Percentiles rank a stretch among this genome's conserved stretches.
Evolutionary conservation across 1,139 yeast genomes (phyloP).

Genomic region (Sugiyamaella japonica): DNA sequence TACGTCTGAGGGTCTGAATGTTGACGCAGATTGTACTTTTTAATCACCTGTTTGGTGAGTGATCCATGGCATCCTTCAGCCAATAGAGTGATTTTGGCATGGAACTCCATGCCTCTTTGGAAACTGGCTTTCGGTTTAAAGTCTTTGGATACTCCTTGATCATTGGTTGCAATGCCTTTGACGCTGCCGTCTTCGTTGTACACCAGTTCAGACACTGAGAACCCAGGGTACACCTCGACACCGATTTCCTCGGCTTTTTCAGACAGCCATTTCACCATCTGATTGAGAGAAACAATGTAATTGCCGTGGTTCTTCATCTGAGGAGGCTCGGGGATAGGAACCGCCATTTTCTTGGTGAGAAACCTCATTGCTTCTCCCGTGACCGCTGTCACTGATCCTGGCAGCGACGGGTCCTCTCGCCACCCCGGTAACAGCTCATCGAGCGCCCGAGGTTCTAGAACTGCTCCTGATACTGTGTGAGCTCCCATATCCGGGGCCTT

Average conservation of each 20-base stretch:
- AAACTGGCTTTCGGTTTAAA: conserved; percentile 78
- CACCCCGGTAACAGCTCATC: conserved; percentile 78
- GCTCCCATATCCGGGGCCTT: conserved; percentile 89
- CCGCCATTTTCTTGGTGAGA: conserved; percentile 56
- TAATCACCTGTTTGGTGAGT: conserved; percentile 70
- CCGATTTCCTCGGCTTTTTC: conserved; percentile 93
- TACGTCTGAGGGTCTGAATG: conserved; percentile 80
- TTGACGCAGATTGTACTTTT: conserved; percentile 64
- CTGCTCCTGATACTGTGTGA: conserved; percentile 92
- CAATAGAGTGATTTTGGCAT: conserved; percentile 78
- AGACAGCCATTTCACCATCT: conserved; percentile 76
- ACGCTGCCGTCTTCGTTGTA: conserved; percentile 60
- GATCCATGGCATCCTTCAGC: conserved; percentile 99
- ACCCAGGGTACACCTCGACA: conserved; percentile 90
- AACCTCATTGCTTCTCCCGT: conserved; percentile 74
- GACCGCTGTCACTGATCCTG: conserved; percentile 59
- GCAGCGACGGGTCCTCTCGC: conserved; percentile 61
- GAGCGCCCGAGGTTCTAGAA: conserved; percentile 83
- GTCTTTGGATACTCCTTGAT: conserved; percentile 74
- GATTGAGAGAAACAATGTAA: conserved; percentile 79
- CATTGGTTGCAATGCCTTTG: conserved; percentile 90
- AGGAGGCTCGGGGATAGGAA: conserved; percentile 90
- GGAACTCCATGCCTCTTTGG: conserved; percentile 97
- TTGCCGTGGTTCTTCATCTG: conserved; percentile 82
- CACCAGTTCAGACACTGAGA: conserved; percentile 80